phyloP scores from a whole-genome alignment of 1,284 basidiomycete species.

The Irpex lacteus region DNA sequence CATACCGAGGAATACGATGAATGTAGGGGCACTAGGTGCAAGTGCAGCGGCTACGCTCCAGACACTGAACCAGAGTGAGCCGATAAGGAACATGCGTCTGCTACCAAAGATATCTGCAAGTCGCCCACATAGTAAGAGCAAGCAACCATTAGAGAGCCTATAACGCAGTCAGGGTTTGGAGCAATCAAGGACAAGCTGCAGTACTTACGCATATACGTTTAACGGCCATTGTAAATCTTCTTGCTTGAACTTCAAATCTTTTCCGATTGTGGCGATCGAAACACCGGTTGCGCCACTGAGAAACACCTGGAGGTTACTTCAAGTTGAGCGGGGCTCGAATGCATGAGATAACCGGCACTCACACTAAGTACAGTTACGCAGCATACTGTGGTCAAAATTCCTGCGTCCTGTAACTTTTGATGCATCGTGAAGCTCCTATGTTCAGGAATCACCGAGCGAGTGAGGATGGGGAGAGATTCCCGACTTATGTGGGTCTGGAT shows the following conservation, averaged over 20 bases:
- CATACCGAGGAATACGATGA: slow-evolving; percentile 32
- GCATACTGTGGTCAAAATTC: slow-evolving; percentile 14
- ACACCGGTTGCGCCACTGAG: slow-evolving; percentile 39
- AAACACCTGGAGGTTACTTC: slow-evolving; percentile 27
- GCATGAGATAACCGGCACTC: neutral
- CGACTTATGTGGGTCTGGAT: neutral
- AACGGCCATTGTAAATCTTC: slow-evolving; percentile 41
- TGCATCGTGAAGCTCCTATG: neutral
- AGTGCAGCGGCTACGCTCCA: slow-evolving; percentile 33
- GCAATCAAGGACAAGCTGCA: neutral
- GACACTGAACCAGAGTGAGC: slow-evolving; percentile 31
- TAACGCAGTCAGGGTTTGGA: neutral
- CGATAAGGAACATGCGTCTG: slow-evolving; percentile 33
- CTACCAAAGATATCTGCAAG: slow-evolving; percentile 40
- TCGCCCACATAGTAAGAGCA: slow-evolving; percentile 33
- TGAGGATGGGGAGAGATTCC: neutral
- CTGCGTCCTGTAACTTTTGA: slow-evolving; percentile 8
- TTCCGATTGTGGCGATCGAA: slow-evolving; percentile 40
- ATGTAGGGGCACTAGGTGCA: slow-evolving; percentile 23
- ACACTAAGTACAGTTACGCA: slow-evolving; percentile 19
- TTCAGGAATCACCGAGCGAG: neutral
- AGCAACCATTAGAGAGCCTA: slow-evolving; percentile 32
- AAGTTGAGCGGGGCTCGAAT: neutral
- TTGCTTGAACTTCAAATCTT: slow-evolving; percentile 33
- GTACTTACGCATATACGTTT: slow-evolving; percentile 36